Evolutionary conservation across 129 eudicot species (phyloP), one percentile per base, ranked within the genome.

Genomic region (Helianthus annuus): DNA sequence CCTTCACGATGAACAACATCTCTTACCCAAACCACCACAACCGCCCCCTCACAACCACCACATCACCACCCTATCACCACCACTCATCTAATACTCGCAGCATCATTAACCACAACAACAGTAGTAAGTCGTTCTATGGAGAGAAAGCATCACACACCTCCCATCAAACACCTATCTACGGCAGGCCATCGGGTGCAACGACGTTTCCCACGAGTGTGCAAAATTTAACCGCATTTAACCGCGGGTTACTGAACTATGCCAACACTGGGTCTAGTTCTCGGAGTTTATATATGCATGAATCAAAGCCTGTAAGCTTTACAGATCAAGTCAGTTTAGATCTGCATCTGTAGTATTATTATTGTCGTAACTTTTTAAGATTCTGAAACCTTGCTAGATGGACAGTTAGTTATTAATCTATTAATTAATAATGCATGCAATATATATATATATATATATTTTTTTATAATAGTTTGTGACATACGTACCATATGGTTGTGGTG

Each of bases 321-420:
- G 77, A 45, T 53, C 82, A 78, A 71, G 77, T 78, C 71, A 64
- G 82, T 71, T 45, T 78, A 55, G 82, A 78, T 71, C 63, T 78
- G 77, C 77, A 71, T 78, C 82, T 78, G 64, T 78, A 76, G 17
- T 56, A 27, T 49, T 39, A 16, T 32, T 16, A 3, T 17, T 1
- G 32, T 24, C 17, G 29, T 24, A 15, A 10, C 34, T 2, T 70
- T 38, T 39, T 53, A 11, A 2, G 16, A 32, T 69, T 8, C 32
- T 7, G 14, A 14, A n/a, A 49, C 44, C 6, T 67, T 57, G 13
- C 51, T 42, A 46, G 54, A 66, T 2, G 46, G 46, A 11, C 46
- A 6, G 46, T 7, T 42, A 42, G 46, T 42, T 42, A 42, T 42
- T 42, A 1, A 42, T 7, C 46, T 42, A 42, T 42, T 42, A 42